Evolutionary conservation across 2,329 filamentous ascomycete species (phyloP).

Genomic region (Didymella keratinophila): DNA sequence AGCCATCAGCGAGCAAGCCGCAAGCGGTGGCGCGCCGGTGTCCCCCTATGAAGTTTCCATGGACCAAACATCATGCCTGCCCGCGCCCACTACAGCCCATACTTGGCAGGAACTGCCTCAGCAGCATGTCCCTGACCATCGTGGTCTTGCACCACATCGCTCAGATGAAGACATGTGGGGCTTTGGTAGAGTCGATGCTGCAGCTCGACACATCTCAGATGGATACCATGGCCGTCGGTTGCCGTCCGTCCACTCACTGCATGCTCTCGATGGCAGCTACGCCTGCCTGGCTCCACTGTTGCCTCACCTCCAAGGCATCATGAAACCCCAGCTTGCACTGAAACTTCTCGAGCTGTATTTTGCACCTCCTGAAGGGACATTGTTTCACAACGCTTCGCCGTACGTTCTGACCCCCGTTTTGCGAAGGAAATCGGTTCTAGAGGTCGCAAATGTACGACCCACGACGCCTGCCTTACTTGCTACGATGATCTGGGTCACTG

Average conservation of each 20-base stretch:
- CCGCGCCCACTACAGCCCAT: background rate
- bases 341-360: slow-evolving; percentile 9
- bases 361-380: slow-evolving; percentile 6
- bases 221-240: background rate
- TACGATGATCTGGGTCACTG: slow-evolving; percentile 8
- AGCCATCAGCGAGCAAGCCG: background rate
- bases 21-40: background rate
- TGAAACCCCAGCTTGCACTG: background rate
- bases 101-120: background rate
- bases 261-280: background rate
- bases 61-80: background rate
- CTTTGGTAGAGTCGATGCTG: background rate
- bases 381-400: slow-evolving; percentile 7
- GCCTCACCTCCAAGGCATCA: slow-evolving; percentile 2
- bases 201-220: background rate
- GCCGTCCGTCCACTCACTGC: background rate
- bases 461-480: slow-evolving; percentile 8
- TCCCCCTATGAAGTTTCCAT: background rate
- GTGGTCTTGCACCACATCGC: background rate
- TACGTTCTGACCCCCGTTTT: slow-evolving; percentile 9
- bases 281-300: background rate
- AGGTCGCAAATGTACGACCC: background rate
- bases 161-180: background rate
- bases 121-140: background rate
- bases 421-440: background rate